phyloP scores from a whole-genome alignment of 1,139 yeast species.

The Sugiyamaella japonica region DNA sequence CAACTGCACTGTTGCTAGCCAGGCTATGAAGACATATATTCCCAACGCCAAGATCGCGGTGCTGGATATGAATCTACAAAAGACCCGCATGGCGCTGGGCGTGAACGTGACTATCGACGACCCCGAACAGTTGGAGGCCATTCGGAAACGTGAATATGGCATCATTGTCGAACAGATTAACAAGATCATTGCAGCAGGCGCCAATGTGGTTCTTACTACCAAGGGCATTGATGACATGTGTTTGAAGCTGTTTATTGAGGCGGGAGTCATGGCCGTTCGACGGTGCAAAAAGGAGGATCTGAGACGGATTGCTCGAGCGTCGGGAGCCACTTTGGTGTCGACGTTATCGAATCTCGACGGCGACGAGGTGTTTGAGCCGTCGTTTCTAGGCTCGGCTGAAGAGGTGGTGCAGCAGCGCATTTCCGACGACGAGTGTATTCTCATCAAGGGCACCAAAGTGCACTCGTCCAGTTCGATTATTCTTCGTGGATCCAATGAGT shows the following conservation, averaged over 20 bases:
- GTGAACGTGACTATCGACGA: conserved; percentile 96
- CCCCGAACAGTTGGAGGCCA: conserved; percentile 95
- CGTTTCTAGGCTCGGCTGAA: conserved; percentile 86
- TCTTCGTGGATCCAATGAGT: conserved; percentile 95
- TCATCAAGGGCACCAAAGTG: conserved; percentile 90
- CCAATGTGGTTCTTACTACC: conserved; percentile 93
- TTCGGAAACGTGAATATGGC: conserved; percentile 91
- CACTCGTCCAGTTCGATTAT: conserved; percentile 92
- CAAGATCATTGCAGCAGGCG: conserved; percentile 89
- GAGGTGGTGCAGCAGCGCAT: conserved; percentile 89
- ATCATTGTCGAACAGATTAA: conserved; percentile 84
- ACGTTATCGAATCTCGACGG: conserved; percentile 95
- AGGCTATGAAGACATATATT: conserved; percentile 85
- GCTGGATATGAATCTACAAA: conserved; percentile 90
- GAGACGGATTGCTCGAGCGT: conserved; percentile 95
- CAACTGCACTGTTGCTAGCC: conserved; percentile 96
- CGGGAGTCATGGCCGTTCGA: conserved; percentile 96
- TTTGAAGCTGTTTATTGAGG: conserved; percentile 91
- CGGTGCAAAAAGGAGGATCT: conserved; percentile 97
- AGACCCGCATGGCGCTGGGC: conserved; percentile 98
- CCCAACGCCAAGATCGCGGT: conserved; percentile 84
- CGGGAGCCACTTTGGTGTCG: conserved; percentile 90
- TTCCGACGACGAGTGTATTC: conserved; percentile 96
- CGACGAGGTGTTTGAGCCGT: conserved; percentile 90
- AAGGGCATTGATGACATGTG: conserved; percentile 98